These are phyloP conservation scores for Nemophila menziesii DNA, from an alignment of 257 asterid genomes.

Conservation along the genomic window DNA sequence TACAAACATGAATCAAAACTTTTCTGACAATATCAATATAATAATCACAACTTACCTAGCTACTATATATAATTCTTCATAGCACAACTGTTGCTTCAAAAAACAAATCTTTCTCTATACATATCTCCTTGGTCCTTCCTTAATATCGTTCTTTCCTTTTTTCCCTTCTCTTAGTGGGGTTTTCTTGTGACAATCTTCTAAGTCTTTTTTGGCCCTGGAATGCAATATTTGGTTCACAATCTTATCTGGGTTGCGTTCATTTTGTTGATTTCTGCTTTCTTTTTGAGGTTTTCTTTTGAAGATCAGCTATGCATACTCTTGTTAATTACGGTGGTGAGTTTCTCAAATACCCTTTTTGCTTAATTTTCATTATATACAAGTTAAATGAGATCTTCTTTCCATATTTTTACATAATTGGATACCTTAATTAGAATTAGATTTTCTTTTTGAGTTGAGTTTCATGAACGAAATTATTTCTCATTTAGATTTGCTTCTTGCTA, in stretches of 20 bases:
- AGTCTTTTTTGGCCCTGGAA: conserved; percentile 25
- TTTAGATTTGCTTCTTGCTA: not conserved
- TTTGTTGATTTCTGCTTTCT: conserved; percentile 24
- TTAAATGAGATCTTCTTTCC: not conserved
- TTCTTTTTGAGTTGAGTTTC: not conserved
- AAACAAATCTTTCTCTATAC: not conserved
- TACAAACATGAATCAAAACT: not conserved
- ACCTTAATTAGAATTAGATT: not conserved
- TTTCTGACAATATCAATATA: not conserved
- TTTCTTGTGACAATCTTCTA: conserved; percentile 14
- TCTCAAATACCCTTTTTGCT: conserved; percentile 1
- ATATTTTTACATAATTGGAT: not conserved
- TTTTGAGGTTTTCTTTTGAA: conserved; percentile 39
- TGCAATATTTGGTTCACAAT: conserved; percentile 41
- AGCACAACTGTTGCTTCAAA: not conserved
- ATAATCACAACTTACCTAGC: not conserved
- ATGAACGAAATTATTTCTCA: not conserved
- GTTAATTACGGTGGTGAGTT: conserved; percentile 84
- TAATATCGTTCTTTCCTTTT: conserved; percentile 35
- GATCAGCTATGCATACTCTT: conserved; percentile 75
- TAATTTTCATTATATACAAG: not conserved
- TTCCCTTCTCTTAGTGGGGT: conserved; percentile 53
- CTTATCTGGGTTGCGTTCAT: too few species aligned
- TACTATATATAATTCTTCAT: not conserved
- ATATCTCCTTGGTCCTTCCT: conserved; percentile 10